A percentile compares a stretch with the other conserved stretches of the same genome.
phyloP scores from a whole-genome alignment of 805 yeast species.

The Tetrapisispora phaffii region DNA sequence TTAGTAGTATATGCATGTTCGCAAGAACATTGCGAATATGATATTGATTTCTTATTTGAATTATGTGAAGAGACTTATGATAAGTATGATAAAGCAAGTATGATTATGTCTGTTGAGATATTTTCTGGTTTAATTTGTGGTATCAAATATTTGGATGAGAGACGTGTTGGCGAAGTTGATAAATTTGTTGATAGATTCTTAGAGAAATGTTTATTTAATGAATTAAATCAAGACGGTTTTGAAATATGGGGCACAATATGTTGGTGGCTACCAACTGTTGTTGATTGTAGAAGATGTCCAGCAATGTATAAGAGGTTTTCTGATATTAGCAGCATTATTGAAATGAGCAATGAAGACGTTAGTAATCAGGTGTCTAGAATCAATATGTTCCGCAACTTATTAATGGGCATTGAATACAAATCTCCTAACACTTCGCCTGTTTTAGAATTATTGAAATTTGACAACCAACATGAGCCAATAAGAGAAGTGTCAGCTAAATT shows the following conservation, averaged over 20 bases:
- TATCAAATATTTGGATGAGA: constrained; percentile 33
- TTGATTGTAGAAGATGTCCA: constrained; percentile 58
- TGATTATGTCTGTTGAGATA: constrained; percentile 63
- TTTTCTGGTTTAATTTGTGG: constrained; percentile 50
- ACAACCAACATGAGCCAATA: constrained; percentile 62
- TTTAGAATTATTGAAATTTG: constrained; percentile 26
- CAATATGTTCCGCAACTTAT: constrained; percentile 40
- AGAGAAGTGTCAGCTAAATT: constrained; percentile 58
- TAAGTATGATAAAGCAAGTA: constrained; percentile 63
- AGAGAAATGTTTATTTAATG: constrained; percentile 37
- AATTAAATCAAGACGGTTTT: constrained; percentile 61
- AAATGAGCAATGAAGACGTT: constrained; percentile 47
- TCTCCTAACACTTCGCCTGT: constrained; percentile 40
- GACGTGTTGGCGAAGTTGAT: constrained; percentile 34
- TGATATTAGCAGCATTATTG: constrained; percentile 34
- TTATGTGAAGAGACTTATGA: constrained; percentile 43
- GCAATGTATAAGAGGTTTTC: constrained; percentile 37
- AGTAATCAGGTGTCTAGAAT: constrained; percentile 50
- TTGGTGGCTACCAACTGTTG: constrained; percentile 59
- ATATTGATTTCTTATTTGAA: constrained; percentile 42
- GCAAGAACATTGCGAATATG: constrained; percentile 32
- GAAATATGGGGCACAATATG: constrained; percentile 65
- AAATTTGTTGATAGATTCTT: constrained; percentile 37
- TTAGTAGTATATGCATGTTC: constrained; percentile 41
- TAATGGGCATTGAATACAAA: constrained; percentile 43